Percentiles rank a stretch among this genome's conserved stretches.
Conservation (phyloP, 345 rosid species). For the Excoecaria cochinchinensis region DNA sequence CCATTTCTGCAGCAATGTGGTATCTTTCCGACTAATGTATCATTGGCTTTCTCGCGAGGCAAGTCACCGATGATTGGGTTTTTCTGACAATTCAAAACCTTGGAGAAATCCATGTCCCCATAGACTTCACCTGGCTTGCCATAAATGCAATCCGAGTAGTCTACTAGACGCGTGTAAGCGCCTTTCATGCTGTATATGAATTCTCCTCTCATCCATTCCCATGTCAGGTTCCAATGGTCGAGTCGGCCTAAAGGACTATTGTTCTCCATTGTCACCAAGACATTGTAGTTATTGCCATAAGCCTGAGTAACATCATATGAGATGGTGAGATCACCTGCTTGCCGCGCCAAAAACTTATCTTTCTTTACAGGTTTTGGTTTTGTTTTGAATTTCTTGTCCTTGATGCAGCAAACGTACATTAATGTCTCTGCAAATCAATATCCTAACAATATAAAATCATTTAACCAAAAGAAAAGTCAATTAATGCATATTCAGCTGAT, state of each 20-base stretch:
- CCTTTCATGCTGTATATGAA: slow-evolving; percentile 79
- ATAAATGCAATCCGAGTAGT: slow-evolving; percentile 59
- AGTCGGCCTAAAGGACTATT: slow-evolving; percentile 65
- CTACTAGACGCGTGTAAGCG: slow-evolving; percentile 60
- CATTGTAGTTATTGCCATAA: slow-evolving; percentile 61
- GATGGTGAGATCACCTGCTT: slow-evolving; percentile 61
- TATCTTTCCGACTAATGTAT: slow-evolving; percentile 53
- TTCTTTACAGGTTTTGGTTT: slow-evolving; percentile 19
- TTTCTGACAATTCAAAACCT: slow-evolving; percentile 62
- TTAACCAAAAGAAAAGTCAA: too few species aligned
- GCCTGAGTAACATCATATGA: slow-evolving; percentile 66
- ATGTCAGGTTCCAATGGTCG: slow-evolving; percentile 88
- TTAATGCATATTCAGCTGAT: too few species aligned
- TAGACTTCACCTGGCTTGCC: slow-evolving; percentile 61
- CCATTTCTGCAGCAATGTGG: slow-evolving; percentile 84
- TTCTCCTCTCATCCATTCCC: slow-evolving; percentile 94
- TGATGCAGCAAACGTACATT: slow-evolving; percentile 68
- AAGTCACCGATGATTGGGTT: slow-evolving; percentile 70
- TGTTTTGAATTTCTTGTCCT: slow-evolving; percentile 53
- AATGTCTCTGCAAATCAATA: slow-evolving; percentile 41
- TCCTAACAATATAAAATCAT: background rate
- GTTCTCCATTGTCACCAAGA: slow-evolving; percentile 87
- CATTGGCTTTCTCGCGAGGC: slow-evolving; percentile 51
- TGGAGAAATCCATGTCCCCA: slow-evolving; percentile 62
- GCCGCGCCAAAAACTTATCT: slow-evolving; percentile 54